Percentiles rank a stretch among this genome's conserved stretches.
Evolutionary conservation across 208 protist genomes (phyloP).

Genomic region (Trypanosoma boissoni): DNA sequence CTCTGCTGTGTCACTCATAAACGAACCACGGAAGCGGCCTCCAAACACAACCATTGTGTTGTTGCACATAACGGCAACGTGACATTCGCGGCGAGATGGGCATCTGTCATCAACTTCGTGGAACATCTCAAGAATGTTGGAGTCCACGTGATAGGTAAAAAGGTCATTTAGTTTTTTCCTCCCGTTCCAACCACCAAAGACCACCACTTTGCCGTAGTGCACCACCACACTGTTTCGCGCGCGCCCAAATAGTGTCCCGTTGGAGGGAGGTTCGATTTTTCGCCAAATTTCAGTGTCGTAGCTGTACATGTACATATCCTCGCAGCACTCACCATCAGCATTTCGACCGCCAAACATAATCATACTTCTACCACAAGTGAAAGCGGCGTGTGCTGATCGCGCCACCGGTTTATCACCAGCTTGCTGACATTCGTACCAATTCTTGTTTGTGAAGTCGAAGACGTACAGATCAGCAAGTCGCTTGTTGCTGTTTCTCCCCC

Average conservation of each 20-base stretch:
- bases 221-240: conserved; percentile 85
- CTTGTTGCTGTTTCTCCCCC: conserved; percentile 85
- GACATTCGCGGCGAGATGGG: conserved; percentile 81
- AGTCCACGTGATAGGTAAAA: conserved; percentile 79
- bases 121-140: conserved; percentile 57
- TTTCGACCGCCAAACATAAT: conserved; percentile 86
- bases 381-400: conserved; percentile 82
- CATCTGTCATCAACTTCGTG: conserved; percentile 63
- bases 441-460: conserved; percentile 32
- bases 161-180: conserved; percentile 88
- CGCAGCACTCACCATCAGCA: conserved; percentile 71
- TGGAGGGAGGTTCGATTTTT: conserved; percentile 34
- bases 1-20: conserved; percentile 83
- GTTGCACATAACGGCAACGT: conserved; percentile 76
- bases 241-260: conserved; percentile 49
- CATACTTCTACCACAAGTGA: conserved; percentile 83
- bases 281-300: conserved; percentile 80
- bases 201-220: conserved; percentile 77
- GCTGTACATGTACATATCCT: conserved; percentile 82
- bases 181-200: conserved; percentile 89
- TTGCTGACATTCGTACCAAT: conserved; percentile 55
- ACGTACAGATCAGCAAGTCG: conserved; percentile 69
- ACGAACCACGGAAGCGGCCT: conserved; percentile 80
- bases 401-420: conserved; percentile 43
- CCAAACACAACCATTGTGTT: conserved; percentile 91